Percentiles rank a stretch among this genome's conserved stretches.
Conservation (phyloP, 805 yeast genomes). For the Maudiozyma pseudohumilis region DNA sequence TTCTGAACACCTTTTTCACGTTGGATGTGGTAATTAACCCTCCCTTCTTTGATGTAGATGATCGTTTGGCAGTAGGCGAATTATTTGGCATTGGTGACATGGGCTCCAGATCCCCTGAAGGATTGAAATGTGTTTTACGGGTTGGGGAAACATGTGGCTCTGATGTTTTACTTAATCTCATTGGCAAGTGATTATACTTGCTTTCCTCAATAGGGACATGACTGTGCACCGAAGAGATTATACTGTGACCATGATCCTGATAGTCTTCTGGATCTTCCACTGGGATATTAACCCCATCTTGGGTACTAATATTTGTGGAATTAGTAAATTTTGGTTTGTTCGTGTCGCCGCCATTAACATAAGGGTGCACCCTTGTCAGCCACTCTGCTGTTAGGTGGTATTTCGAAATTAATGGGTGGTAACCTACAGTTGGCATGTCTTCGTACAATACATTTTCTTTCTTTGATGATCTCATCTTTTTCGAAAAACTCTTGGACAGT, state of each 20-base stretch:
- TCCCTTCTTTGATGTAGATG: too few species aligned
- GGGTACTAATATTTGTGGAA: neutral
- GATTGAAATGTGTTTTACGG: slow-evolving; percentile 16
- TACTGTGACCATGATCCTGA: neutral
- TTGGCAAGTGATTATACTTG: slow-evolving; percentile 19
- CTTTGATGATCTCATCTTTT: too few species aligned
- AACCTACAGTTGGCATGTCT: slow-evolving; percentile 59
- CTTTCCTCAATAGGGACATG: neutral
- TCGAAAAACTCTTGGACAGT: too few species aligned
- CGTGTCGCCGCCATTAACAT: too few species aligned
- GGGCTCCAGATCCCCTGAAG: neutral
- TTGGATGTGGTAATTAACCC: too few species aligned
- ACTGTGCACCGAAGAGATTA: neutral
- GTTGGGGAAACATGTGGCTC: slow-evolving; percentile 40
- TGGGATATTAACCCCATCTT: neutral
- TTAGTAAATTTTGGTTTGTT: neutral
- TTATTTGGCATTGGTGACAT: too few species aligned
- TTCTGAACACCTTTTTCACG: slow-evolving; percentile 7
- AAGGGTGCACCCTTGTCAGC: slow-evolving; percentile 35
- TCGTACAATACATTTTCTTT: neutral
- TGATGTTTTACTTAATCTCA: slow-evolving; percentile 36
- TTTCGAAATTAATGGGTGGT: slow-evolving; percentile 79
- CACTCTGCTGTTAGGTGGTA: slow-evolving; percentile 84
- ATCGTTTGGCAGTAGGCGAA: too few species aligned
- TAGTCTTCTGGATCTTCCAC: neutral